Evolutionary conservation across 306 rosid species (phyloP), one percentile per base, ranked within the genome.

Genomic region (Ceratonia siliqua): DNA sequence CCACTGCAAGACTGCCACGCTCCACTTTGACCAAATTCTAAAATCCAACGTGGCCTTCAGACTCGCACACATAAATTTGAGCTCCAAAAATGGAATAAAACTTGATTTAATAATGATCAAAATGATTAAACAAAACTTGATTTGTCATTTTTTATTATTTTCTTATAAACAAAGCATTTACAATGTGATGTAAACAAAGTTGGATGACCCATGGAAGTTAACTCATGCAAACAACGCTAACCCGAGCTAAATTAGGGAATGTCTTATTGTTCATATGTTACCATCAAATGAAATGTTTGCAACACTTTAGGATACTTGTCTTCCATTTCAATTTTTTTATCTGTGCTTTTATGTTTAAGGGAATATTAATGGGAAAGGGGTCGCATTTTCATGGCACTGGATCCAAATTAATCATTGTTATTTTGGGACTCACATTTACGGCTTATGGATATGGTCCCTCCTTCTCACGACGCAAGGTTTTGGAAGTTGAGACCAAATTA

Each of bases 401-500:
- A 46, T 57, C 57, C 36, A 76, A 67, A 46, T 12, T 58, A 48
- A 10, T 76, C 68, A 20, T 78, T 57, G 38, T 81, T 78, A 22
- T 83, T 63, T 50, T 81, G 70, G 81, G 67, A 61, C 41, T 78
- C 25, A 13, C 25, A 39, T 22, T 81, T 35, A 5, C 77, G 36
- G 70, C 55, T 55, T 39, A 36, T 24, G 50, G 79, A 72, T 72
- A 43, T 62, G 73, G 36, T 73, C 49, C 41, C 17, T 43, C 73
- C 1, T 74, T 73, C 57, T 70, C 88, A 58, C 74, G 14, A 48
- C 82, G 70, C 0, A 74, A 62, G 85, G 64, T 75, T 70, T 27
- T 79, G 54, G 84, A 82, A 78, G 84, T 74, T 67, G 88, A 82
- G 69, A 83, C 72, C 75, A 85, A 85, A 85, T 14, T 83, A 48